Evolutionary conservation across 768 basidiomycete species (phyloP), one percentile per base, ranked within the genome.

Genomic region (Lactarius indigo): DNA sequence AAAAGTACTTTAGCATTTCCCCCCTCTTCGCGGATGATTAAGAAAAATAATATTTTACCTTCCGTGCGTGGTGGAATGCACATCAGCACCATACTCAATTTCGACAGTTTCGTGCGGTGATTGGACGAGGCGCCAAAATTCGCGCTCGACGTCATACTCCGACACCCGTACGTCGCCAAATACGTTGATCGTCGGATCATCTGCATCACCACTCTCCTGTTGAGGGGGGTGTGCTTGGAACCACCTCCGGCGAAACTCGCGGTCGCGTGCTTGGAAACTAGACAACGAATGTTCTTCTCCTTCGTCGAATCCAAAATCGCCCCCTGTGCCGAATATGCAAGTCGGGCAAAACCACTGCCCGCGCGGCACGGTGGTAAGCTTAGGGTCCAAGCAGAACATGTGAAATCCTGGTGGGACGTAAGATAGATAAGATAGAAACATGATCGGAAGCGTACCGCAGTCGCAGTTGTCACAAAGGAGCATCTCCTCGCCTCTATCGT

Each of bases 1-100:
- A 63, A 12, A 10, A 23, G 12, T 23, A 47, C 10, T 63, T 59
- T 17, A 68, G 55, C 23, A 69, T 28, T 47, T 59, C n/a, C 30
- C 9, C 20, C 35, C 28, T 33, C 28, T 23, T 65, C 41, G 23
- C 23, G 59, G 23, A 56, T n/a, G 8, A 55, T 66, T n/a, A 68
- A 75, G 72, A 58, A 69, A 64, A n/a, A 58, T 68, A 64, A n/a
- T 30, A 52, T 64, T 64, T 68, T 76, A 96, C 95, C 94, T 98
- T 77, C 96, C 96, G 72, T 98, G 94, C 9, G 92, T 96, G 1
- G 95, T 96, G 10, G 95, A 96, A 77, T 98, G 96, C 39, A 99
- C 90, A 76, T 99, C 97, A 1, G 97, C 97, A n/a, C 97, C 97
- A 74, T 99, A 99, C 77, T 99, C 97, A 39, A 98, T 89, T 76